Evolutionary conservation across 768 basidiomycete genomes (phyloP), one percentile per base, ranked within the genome.

Genomic region (Dictyophora rubrovolvata): DNA sequence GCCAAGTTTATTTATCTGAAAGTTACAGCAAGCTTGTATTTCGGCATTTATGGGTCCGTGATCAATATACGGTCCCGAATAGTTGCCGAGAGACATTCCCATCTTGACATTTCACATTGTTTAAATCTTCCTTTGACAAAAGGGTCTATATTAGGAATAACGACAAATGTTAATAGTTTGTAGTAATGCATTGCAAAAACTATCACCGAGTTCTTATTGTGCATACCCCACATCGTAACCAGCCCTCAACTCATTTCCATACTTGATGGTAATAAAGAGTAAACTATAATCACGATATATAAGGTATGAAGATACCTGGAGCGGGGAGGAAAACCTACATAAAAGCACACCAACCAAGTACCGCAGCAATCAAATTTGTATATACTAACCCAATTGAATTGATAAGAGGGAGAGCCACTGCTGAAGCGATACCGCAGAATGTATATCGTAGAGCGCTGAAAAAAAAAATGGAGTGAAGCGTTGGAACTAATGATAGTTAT

Each of bases 161-260:
- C n/a, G n/a, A 7, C 28, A 7, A 28, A 28, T 28, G 28, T 28
- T 28, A 2, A 28, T 28, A 2, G 2, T 28, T 28, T 28, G 28
- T 28, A 7, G 7, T 28, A 7, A 28, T 28, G 28, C 4, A 42
- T 42, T n/a, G 5, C 42, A 42, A 42, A 42, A 42, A 12, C 11
- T n/a, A 42, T 42, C n/a, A 14, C 10, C 10, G n/a, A n/a, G 4
- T 2, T n/a, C 42, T 42, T 42, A 14, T 12, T 42, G 12, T 42
- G 55, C 42, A 63, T 76, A 84, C 2, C 79, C 83, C 8, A 84
- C 69, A 62, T 86, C 79, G 5, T 76, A 69, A 72, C 76, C 80
- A 0, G 75, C 77, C 47, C 85, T 74, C 73, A 87, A 76, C 55
- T 73, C 70, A 35, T 76, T 74, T 2, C 84, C 85, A 49, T 85